These are phyloP conservation scores for Zygotorulaspora sp. DNA, from an alignment of 805 yeast species.

Conservation along the genomic window DNA sequence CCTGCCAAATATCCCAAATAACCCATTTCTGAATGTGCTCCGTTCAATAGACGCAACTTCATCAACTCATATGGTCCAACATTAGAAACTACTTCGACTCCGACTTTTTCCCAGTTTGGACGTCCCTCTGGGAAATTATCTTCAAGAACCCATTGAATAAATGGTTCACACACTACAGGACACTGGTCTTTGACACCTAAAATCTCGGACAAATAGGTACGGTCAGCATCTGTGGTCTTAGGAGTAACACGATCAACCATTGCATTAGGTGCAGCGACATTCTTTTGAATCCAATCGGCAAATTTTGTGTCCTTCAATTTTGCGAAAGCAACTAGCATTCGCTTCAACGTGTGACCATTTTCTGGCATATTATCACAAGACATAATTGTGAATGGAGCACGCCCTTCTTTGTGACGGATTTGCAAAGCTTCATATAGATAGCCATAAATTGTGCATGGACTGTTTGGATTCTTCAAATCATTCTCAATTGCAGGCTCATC, in stretches of 20 bases:
- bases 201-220: constrained; percentile 3
- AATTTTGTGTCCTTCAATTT: constrained; percentile 6
- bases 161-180: constrained; percentile 10
- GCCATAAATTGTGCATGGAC: constrained; percentile 7
- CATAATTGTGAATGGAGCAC: constrained; percentile 9
- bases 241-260: constrained; percentile 14
- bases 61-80: constrained; percentile 11
- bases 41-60: constrained; percentile 11
- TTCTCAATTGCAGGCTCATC: constrained; percentile 7
- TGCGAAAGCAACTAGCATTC: constrained; percentile 9
- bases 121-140: constrained; percentile 8
- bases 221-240: constrained; percentile 7
- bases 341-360: constrained; percentile 8
- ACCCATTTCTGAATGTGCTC: constrained; percentile 11
- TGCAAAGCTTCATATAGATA: constrained; percentile 9
- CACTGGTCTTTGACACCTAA: constrained; percentile 9
- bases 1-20: constrained; percentile 10
- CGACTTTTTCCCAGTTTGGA: constrained; percentile 9
- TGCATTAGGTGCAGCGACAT: constrained; percentile 8
- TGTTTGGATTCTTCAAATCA: constrained; percentile 5
- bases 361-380: constrained; percentile 13
- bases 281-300: constrained; percentile 7
- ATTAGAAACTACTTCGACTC: constrained; percentile 9
- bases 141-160: constrained; percentile 11
- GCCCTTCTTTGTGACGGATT: constrained; percentile 7